These are phyloP conservation scores for Orbilia oligospora DNA, from an alignment of 2,329 filamentous ascomycete species.

Conservation along the genomic window DNA sequence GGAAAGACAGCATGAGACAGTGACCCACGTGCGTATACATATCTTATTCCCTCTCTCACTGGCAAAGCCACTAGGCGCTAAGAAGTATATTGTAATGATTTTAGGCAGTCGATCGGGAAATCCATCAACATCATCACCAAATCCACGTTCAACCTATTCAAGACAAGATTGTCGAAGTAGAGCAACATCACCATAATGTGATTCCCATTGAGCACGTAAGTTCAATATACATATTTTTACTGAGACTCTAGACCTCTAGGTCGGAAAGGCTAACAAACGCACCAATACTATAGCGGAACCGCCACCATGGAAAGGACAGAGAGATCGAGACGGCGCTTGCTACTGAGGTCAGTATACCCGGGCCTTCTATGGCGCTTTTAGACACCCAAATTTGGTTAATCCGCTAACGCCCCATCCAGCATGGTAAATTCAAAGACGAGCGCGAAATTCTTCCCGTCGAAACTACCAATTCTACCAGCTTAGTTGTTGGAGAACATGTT, in stretches of 20 bases:
- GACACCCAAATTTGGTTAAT: background rate
- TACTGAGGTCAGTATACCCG: conserved; percentile 65
- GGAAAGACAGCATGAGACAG: conserved; percentile 50
- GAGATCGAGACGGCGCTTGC: conserved; percentile 44
- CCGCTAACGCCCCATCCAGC: conserved; percentile 17
- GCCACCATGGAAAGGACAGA: conserved; percentile 47
- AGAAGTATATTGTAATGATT: background rate
- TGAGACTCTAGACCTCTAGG: background rate
- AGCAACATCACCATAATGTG: conserved; percentile 48
- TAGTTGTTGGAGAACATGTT: conserved; percentile 74
- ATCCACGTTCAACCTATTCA: conserved; percentile 77
- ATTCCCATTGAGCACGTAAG: conserved; percentile 54
- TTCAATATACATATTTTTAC: background rate
- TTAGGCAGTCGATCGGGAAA: conserved; percentile 75
- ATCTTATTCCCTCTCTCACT: background rate
- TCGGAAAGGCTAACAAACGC: conserved; percentile 4
- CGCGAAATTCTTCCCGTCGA: conserved; percentile 51
- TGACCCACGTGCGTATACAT: conserved; percentile 48
- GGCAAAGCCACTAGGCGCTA: conserved; percentile 8
- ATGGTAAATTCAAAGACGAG: conserved; percentile 46
- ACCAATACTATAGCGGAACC: conserved; percentile 25
- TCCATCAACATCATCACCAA: conserved; percentile 73
- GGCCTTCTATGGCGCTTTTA: background rate
- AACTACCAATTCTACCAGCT: conserved; percentile 65
- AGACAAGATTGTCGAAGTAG: conserved; percentile 46